Evolutionary conservation across 768 basidiomycete species (phyloP).

Genomic region (Tulasnella sp.): DNA sequence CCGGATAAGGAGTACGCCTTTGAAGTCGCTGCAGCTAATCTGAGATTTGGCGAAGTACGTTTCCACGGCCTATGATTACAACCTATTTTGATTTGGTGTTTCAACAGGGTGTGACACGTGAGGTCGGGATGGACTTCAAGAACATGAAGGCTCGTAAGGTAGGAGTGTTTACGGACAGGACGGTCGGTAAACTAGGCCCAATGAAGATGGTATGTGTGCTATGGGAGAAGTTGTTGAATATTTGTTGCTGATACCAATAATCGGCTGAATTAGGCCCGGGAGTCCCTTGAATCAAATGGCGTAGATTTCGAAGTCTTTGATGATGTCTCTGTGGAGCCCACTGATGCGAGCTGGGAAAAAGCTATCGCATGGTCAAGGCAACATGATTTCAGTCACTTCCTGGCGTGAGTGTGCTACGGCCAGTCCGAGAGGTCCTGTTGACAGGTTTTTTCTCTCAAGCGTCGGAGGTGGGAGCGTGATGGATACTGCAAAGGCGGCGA

Average conservation of each 20-base stretch:
- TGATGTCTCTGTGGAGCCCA: conserved; percentile 78
- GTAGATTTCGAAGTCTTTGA: conserved; percentile 77
- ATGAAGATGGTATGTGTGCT: conserved; percentile 58
- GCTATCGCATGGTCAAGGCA: conserved; percentile 82
- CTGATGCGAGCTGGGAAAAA: conserved; percentile 76
- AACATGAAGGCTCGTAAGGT: conserved; percentile 90
- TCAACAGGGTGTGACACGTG: conserved; percentile 66
- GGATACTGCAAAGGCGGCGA: conserved; percentile 92
- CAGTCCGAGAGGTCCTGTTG: background rate
- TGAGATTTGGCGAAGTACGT: conserved; percentile 62
- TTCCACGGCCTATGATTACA: too few species aligned
- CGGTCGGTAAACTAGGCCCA: conserved; percentile 67
- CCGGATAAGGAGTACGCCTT: conserved; percentile 83
- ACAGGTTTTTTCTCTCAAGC: conserved; percentile 30
- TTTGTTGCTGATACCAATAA: conserved; percentile 1
- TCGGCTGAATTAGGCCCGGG: conserved; percentile 44
- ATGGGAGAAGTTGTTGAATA: background rate
- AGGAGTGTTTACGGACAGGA: conserved; percentile 87
- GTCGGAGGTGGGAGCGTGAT: conserved; percentile 93
- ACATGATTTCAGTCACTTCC: conserved; percentile 86
- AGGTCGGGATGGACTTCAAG: conserved; percentile 89
- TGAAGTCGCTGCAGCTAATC: conserved; percentile 60
- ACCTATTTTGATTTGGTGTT: too few species aligned
- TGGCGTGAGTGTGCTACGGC: conserved; percentile 48
- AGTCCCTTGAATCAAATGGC: conserved; percentile 62